Base-by-base conservation (phyloP, 371 early-diverging fungal species). In the Apophysomyces trapeziformis region DNA sequence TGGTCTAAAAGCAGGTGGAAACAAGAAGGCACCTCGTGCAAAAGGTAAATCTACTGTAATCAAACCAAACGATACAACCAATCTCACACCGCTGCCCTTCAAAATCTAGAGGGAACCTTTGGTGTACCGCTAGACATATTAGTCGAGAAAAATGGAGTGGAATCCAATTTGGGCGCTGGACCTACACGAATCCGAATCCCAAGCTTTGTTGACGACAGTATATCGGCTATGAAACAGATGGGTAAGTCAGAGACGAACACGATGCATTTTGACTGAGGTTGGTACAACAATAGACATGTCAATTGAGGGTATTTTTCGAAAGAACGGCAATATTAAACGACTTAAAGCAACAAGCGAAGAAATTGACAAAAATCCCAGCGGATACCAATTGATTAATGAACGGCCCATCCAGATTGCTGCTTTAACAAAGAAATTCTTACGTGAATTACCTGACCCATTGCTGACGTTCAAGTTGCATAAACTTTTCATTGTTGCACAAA, bases 221-320 rank as follows among this genome's bases (percentile, higher is more conserved):
- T 96, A 57, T 83, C 85, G 0, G 86, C 88, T 1, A 81, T 97
- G 83, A 85, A 87, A 36, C 77, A 84, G 43, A 94, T 92, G 92
- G 95, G 93, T 91, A 89, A 70, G 84, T 60, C 45, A n/a, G 37
- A 41, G 35, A 43, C 4, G 9, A 13, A 32, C 9, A 47, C 7
- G 7, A 13, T 7, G 39, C 16, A 21, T n/a, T 43, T 46, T 35
- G 35, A 56, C 36, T 58, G 21, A 21, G 35, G 57, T 36, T 58
- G 37, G 38, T 61, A 60, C 45, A 5, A 21, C 41, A 3, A 32
- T 66, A 69, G 75, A 95, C 70, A 83, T 97, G 82, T 84, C 90
- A 0, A 88, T 93, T 4, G 97, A 97, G 74, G 99, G 99, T 8
- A 91, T 97, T 9, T 98, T 98, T 84, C 88, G 99, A 63, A 97